Evolutionary conservation across 2,329 filamentous ascomycete genomes (phyloP).

Genomic region (Botrytis elliptica): DNA sequence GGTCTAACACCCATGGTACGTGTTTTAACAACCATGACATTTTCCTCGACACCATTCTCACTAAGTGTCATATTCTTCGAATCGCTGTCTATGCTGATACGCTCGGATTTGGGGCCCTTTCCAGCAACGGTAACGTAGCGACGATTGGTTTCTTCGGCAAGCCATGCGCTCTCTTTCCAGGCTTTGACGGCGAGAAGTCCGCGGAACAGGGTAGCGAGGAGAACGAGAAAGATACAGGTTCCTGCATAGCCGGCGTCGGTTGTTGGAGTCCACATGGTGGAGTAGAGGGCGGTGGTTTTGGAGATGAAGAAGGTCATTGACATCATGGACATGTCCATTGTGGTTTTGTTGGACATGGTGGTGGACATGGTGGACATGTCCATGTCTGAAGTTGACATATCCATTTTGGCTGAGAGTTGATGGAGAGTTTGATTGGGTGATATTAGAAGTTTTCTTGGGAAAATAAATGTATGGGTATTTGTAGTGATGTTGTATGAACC

Average conservation of each 20-base stretch:
- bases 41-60: conserved; percentile 77
- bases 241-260: conserved; percentile 74
- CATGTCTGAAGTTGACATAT: conserved; percentile 24
- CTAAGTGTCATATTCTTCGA: conserved; percentile 66
- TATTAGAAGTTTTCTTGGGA: neutral
- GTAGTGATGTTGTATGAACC: conserved; percentile 11
- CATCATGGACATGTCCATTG: conserved; percentile 48
- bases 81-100: conserved; percentile 45
- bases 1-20: conserved; percentile 56
- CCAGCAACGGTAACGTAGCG: conserved; percentile 74
- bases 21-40: conserved; percentile 69
- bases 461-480: conserved; percentile 1
- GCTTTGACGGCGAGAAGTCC: conserved; percentile 69
- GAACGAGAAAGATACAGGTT: conserved; percentile 87
- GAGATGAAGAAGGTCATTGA: conserved; percentile 63
- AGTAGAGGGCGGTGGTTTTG: conserved; percentile 63
- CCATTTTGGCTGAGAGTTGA: conserved; percentile 19
- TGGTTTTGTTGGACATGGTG: conserved; percentile 47
- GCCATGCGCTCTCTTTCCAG: conserved; percentile 62
- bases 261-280: conserved; percentile 69
- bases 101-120: conserved; percentile 44
- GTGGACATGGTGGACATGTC: conserved; percentile 21
- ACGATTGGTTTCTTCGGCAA: conserved; percentile 68
- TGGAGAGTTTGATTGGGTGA: conserved; percentile 9
- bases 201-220: conserved; percentile 70